Evolutionary conservation across 2,329 filamentous ascomycete species (phyloP), one percentile per base, ranked within the genome.

Genomic region (Huntiella bhutanensis): DNA sequence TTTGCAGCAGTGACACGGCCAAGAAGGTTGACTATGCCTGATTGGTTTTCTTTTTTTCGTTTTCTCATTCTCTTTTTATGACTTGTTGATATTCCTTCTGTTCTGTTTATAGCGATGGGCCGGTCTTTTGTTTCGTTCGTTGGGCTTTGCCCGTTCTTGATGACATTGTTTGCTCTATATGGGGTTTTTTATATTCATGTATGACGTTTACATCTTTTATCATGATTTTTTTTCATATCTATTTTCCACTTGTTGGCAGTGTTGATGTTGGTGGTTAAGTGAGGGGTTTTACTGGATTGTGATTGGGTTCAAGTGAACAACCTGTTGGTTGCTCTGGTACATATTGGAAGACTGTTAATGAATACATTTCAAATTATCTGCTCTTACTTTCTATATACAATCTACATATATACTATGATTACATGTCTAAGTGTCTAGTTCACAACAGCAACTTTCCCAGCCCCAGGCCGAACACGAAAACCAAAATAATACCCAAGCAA

Each of bases 381-480:
- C 32, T 12, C 22, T 10, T 10, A 8, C n/a, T 13, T 12, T 16
- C n/a, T 15, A 43, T 13, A 8, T 11, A 13, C 11, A 11, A 17
- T 33, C 13, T 43, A 15, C 12, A 10, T 12, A 32, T 15, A n/a
- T 28, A 13, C 15, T 33, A 28, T 28, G 22, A 28, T 28, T 28
- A 28, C 22, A 28, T 28, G 22, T 28, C 22, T 28, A 28, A 7
- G 22, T 28, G 22, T 28, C 22, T 28, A 28, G 6, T 28, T 28
- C 22, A 28, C n/a, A 44, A 47, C 35, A 49, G 5, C 11, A 49
- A 17, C 34, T 47, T 33, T 1, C 44, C 34, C 13, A 47, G 33
- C 6, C 43, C 19, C 28, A 62, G 43, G 0, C 57, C 59, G 7
- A 62, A 22, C 12, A 52, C 51, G 45, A 62, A 58, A 1, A 59